phyloP scores from a whole-genome alignment of 2,329 filamentous ascomycete genomes.

The Diaporthe amygdali region DNA sequence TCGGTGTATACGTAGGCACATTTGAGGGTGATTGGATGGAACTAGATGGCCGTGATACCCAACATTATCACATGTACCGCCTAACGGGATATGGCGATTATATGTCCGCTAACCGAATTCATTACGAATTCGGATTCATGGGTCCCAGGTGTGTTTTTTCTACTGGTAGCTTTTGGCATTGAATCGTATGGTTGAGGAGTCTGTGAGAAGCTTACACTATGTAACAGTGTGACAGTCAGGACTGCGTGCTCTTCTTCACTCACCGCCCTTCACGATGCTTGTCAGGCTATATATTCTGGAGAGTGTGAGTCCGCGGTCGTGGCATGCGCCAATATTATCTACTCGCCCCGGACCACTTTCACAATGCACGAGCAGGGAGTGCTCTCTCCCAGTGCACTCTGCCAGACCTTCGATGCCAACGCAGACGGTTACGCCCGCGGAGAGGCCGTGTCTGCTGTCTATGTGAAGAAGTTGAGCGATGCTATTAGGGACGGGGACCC shows the following conservation, averaged over 20 bases:
- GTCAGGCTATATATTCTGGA: conserved; percentile 30
- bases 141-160: conserved; percentile 35
- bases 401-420: conserved; percentile 44
- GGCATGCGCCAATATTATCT: conserved; percentile 41
- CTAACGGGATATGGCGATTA: conserved; percentile 46
- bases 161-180: neutral
- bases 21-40: conserved; percentile 28
- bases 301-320: conserved; percentile 42
- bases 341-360: conserved; percentile 36
- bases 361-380: conserved; percentile 41
- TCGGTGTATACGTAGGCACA: conserved; percentile 30
- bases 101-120: conserved; percentile 41
- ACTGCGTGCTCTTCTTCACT: conserved; percentile 46
- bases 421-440: conserved; percentile 58
- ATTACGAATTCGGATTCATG: conserved; percentile 38
- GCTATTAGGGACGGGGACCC: conserved; percentile 53
- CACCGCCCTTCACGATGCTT: conserved; percentile 39
- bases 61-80: conserved; percentile 39
- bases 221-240: conserved; percentile 34
- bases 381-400: conserved; percentile 39
- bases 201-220: neutral
- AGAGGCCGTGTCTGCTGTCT: conserved; percentile 50
- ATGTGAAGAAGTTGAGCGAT: conserved; percentile 51
- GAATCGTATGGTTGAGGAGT: neutral
- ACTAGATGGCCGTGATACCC: neutral